Conservation (phyloP, 2,329 filamentous ascomycete genomes). For the Fonsecaea monophora region DNA sequence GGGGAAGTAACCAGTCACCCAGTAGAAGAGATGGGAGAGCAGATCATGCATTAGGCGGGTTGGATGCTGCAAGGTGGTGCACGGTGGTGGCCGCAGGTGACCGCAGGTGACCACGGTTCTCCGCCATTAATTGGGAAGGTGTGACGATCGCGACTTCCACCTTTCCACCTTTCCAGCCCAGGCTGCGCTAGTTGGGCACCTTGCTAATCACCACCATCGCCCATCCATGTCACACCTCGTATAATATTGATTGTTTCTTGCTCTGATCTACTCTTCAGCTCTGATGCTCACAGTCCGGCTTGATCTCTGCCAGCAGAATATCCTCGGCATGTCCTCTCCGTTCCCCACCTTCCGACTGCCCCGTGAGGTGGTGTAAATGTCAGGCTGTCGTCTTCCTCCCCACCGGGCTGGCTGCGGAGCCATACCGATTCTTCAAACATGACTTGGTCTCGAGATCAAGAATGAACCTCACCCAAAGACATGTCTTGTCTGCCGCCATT, state of each 20-base stretch:
- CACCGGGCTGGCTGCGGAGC: conserved; percentile 28
- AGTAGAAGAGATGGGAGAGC: not conserved
- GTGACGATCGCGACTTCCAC: not conserved
- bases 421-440: conserved; percentile 27
- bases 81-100: not conserved
- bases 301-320: not conserved
- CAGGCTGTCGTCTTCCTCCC: conserved; percentile 12
- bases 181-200: not conserved
- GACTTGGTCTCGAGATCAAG: conserved; percentile 31
- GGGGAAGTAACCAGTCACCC: not conserved
- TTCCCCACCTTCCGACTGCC: not conserved
- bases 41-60: conserved; percentile 2
- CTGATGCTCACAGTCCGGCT: not conserved
- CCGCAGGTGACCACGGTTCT: not conserved
- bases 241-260: not conserved
- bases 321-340: not conserved
- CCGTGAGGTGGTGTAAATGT: conserved; percentile 25
- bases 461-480: conserved; percentile 55
- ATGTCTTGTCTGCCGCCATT: conserved; percentile 51
- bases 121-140: not conserved
- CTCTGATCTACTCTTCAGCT: not conserved
- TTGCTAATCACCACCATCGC: not conserved
- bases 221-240: conserved; percentile 3
- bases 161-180: not conserved
- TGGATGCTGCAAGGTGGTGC: conserved; percentile 1